Percentiles rank a stretch among this genome's conserved stretches.
Conservation (phyloP, 768 basidiomycete genomes). For the Amanita fuliginea region DNA sequence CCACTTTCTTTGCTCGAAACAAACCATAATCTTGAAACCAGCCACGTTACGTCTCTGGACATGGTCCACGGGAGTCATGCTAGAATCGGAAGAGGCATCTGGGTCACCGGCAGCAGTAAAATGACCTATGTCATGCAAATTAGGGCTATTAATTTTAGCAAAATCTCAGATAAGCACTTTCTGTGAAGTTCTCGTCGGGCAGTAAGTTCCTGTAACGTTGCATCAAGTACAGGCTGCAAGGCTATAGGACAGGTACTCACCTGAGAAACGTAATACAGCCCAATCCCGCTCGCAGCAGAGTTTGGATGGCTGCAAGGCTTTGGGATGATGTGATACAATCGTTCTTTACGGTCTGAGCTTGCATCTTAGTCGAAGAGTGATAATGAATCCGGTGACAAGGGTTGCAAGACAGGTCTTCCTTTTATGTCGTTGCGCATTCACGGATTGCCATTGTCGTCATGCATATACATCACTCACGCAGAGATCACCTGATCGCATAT, state of each 20-base stretch:
- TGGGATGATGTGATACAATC: constrained; percentile 40
- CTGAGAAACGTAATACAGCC: constrained; percentile 73
- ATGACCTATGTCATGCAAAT: constrained; percentile 28
- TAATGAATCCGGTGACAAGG: not conserved
- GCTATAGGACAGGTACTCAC: constrained; percentile 20
- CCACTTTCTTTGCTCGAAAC: not conserved
- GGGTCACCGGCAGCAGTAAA: constrained; percentile 41
- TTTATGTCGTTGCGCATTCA: not conserved
- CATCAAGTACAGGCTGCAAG: not conserved
- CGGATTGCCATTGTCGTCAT: constrained; percentile 1
- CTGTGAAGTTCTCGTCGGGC: constrained; percentile 69
- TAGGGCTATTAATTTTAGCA: not conserved
- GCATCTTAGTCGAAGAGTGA: constrained; percentile 14
- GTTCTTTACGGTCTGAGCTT: constrained; percentile 22
- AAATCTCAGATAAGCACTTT: constrained; percentile 30
- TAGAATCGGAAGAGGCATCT: constrained; percentile 24
- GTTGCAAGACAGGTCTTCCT: not conserved
- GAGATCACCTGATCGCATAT: not conserved
- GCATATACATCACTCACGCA: not conserved
- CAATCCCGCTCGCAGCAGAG: constrained; percentile 59
- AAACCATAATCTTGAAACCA: constrained; percentile 60
- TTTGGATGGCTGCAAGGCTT: constrained; percentile 62
- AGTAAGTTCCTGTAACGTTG: constrained; percentile 48
- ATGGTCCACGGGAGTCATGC: constrained; percentile 17
- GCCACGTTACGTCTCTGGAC: constrained; percentile 34